These are phyloP conservation scores for Sporothrix schenckii DNA, from an alignment of 2,329 filamentous ascomycete genomes.

Conservation along the genomic window DNA sequence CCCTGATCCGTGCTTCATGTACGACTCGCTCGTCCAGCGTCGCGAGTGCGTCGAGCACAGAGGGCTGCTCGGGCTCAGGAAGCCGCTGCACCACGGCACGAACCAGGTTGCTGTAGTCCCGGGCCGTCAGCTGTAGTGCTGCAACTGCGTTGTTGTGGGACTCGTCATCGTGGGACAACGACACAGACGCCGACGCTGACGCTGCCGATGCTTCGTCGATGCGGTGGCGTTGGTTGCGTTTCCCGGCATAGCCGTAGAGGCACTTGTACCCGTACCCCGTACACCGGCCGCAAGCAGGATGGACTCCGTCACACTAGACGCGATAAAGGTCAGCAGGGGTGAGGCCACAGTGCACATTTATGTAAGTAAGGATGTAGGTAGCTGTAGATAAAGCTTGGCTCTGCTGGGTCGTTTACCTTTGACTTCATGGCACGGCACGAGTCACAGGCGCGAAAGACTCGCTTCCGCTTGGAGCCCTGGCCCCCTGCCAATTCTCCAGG, in stretches of 20 bases:
- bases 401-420: conserved; percentile 33
- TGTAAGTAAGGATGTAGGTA: too few relatives aligned
- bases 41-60: neutral
- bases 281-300: conserved; percentile 38
- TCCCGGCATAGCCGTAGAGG: conserved; percentile 31
- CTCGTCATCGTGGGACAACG: neutral
- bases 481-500: conserved; percentile 22
- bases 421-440: conserved; percentile 39
- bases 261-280: conserved; percentile 39
- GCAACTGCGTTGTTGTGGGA: neutral
- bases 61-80: neutral
- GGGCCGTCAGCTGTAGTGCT: neutral
- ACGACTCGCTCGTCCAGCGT: conserved; percentile 6
- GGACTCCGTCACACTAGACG: conserved; percentile 35
- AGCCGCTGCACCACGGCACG: neutral
- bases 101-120: conserved; percentile 28
- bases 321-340: neutral
- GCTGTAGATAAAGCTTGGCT: too few relatives aligned
- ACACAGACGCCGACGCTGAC: neutral
- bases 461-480: conserved; percentile 33
- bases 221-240: conserved; percentile 26
- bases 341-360: too few relatives aligned
- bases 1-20: neutral
- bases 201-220: neutral
- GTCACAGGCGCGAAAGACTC: conserved; percentile 39